Percentiles rank a stretch among this genome's conserved stretches.
These are phyloP conservation scores for Sugiyamaella xylanicola DNA, from an alignment of 1,139 yeast species.

Conservation along the genomic window DNA sequence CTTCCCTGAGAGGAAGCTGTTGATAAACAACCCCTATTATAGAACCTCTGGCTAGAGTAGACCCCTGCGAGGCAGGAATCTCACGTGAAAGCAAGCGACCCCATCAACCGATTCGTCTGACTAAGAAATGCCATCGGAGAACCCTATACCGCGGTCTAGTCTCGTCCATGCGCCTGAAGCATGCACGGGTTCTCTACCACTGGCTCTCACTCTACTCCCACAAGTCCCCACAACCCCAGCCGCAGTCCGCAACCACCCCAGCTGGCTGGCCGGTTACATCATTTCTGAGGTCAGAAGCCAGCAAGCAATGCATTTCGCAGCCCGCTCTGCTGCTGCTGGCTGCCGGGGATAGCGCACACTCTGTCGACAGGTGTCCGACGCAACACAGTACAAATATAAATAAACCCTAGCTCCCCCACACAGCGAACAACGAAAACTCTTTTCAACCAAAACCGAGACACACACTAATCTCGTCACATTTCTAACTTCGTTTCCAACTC, in stretches of 20 bases:
- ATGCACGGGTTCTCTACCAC: too few species aligned
- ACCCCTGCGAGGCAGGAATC: background rate
- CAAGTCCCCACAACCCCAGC: too few species aligned
- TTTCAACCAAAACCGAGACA: background rate
- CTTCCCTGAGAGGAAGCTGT: too few species aligned
- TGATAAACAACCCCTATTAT: too few species aligned
- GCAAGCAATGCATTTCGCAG: background rate
- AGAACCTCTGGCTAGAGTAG: too few species aligned
- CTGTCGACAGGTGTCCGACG: background rate
- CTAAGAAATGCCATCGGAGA: slow-evolving; percentile 11
- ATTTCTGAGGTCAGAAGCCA: background rate
- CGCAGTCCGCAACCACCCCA: too few species aligned
- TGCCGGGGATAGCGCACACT: background rate
- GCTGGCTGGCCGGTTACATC: background rate
- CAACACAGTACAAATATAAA: background rate
- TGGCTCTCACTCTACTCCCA: too few species aligned
- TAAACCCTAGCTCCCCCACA: slow-evolving; percentile 12
- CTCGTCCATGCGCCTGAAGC: too few species aligned
- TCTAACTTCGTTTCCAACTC: slow-evolving; percentile 12
- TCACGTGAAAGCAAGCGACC: slow-evolving; percentile 10
- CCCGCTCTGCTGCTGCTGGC: background rate
- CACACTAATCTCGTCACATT: background rate
- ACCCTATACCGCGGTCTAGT: background rate
- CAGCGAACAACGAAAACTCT: slow-evolving; percentile 10
- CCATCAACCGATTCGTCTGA: background rate